A percentile compares a stretch with the other conserved stretches of the same genome.
Evolutionary conservation across 2,329 filamentous ascomycete genomes (phyloP).

Genomic region (Penicillium sp.): DNA sequence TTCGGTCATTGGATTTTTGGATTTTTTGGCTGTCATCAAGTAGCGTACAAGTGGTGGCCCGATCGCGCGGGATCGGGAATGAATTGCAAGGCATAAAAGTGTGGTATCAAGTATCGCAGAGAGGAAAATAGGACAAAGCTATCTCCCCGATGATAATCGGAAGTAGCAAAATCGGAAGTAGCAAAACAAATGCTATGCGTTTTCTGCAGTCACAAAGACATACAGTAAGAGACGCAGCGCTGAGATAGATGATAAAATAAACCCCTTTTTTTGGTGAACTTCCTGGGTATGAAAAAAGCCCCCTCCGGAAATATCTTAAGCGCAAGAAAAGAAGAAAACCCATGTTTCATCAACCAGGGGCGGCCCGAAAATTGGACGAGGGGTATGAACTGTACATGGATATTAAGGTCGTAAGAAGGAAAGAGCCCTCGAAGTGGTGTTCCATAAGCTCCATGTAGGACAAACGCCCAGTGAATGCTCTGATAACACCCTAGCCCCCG

Average conservation of each 20-base stretch:
- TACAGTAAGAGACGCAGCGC: slow-evolving; percentile 17
- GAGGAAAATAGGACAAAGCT: slow-evolving; percentile 1
- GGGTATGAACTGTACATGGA: slow-evolving; percentile 35
- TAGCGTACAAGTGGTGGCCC: slow-evolving; percentile 24
- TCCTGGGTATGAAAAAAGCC: slow-evolving; percentile 1
- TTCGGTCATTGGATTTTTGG: slow-evolving; percentile 14
- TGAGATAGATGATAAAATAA: slow-evolving; percentile 16
- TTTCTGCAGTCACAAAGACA: slow-evolving; percentile 16
- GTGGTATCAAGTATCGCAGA: slow-evolving; percentile 35
- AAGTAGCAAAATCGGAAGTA: slow-evolving; percentile 6
- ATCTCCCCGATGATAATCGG: slow-evolving; percentile 6
- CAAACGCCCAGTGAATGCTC: slow-evolving; percentile 35
- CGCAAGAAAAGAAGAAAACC: slow-evolving; percentile 11
- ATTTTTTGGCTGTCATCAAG: slow-evolving; percentile 8
- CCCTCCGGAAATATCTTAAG: slow-evolving; percentile 6
- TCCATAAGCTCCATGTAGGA: slow-evolving; percentile 25
- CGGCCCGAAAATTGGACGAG: slow-evolving; percentile 14
- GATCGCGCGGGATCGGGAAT: not conserved
- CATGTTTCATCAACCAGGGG: slow-evolving; percentile 22
- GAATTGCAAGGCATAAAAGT: slow-evolving; percentile 15
- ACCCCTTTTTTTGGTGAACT: slow-evolving; percentile 19
- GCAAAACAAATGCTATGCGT: slow-evolving; percentile 16
- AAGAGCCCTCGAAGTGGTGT: slow-evolving; percentile 16
- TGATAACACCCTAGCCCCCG: slow-evolving; percentile 15
- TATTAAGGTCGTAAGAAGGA: slow-evolving; percentile 29